phyloP scores from a whole-genome alignment of 2,329 filamentous ascomycete species.

The Aspergillus hortae region DNA sequence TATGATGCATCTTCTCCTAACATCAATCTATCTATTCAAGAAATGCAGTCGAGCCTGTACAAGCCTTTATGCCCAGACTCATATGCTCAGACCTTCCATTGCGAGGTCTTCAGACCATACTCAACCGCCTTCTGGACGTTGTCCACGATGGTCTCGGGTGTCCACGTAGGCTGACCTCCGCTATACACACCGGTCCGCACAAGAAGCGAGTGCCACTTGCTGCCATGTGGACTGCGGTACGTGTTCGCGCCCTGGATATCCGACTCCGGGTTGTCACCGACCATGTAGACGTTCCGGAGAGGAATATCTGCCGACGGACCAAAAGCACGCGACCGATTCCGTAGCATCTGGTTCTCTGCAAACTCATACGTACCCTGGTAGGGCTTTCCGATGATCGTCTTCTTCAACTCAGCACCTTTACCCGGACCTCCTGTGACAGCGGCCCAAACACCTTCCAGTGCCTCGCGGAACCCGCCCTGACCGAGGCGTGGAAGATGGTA shows the following conservation, averaged over 20 bases:
- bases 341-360: slow-evolving; percentile 69
- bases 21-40: not conserved
- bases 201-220: slow-evolving; percentile 73
- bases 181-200: slow-evolving; percentile 77
- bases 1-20: not conserved
- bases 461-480: slow-evolving; percentile 84
- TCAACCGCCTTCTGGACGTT: slow-evolving; percentile 74
- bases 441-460: slow-evolving; percentile 75
- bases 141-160: slow-evolving; percentile 64
- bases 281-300: slow-evolving; percentile 83
- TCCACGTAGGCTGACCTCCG: slow-evolving; percentile 54
- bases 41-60: not conserved
- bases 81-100: slow-evolving; percentile 26
- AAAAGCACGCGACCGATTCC: slow-evolving; percentile 54
- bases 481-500: slow-evolving; percentile 85
- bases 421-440: slow-evolving; percentile 60
- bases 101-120: slow-evolving; percentile 64
- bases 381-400: slow-evolving; percentile 79
- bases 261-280: slow-evolving; percentile 84
- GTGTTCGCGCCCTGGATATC: slow-evolving; percentile 86
- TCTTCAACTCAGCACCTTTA: slow-evolving; percentile 55
- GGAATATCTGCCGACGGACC: slow-evolving; percentile 35
- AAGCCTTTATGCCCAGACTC: not conserved
- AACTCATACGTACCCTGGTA: slow-evolving; percentile 73
- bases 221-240: slow-evolving; percentile 63